A percentile compares a stretch with the other conserved stretches of the same genome.
phyloP scores from a whole-genome alignment of 495 filamentous ascomycete genomes.

The Lindgomyces ingoldianus region DNA sequence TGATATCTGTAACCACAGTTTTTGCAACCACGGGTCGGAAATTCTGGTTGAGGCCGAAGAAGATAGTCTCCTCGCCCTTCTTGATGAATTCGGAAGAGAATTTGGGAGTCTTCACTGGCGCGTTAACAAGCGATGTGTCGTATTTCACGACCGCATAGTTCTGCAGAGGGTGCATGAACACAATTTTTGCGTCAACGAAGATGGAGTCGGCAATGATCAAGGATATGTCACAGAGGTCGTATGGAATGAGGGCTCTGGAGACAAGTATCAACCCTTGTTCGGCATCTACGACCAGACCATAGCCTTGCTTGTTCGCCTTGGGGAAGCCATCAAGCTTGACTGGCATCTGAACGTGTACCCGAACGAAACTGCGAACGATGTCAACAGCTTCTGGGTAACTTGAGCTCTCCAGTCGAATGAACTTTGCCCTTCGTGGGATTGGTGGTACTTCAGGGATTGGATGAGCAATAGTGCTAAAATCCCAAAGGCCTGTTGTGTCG shows the following conservation, averaged over 20 bases:
- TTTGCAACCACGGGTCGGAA: constrained; percentile 89
- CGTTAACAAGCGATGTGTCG: constrained; percentile 86
- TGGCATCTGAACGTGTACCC: constrained; percentile 87
- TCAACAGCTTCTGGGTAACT: constrained; percentile 87
- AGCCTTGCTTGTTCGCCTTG: constrained; percentile 86
- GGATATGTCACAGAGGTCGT: constrained; percentile 93
- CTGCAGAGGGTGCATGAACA: constrained; percentile 97
- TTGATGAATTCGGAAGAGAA: constrained; percentile 80
- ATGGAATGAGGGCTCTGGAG: constrained; percentile 89
- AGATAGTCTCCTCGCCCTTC: constrained; percentile 86
- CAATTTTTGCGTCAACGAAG: constrained; percentile 87
- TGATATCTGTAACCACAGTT: constrained; percentile 95
- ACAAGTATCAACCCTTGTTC: constrained; percentile 93
- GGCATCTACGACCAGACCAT: constrained; percentile 93
- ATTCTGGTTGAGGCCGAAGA: constrained; percentile 97
- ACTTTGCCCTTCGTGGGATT: constrained; percentile 75
- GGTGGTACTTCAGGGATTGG: constrained; percentile 72
- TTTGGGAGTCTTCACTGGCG: constrained; percentile 85
- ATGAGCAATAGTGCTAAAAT: constrained; percentile 83
- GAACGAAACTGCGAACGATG: constrained; percentile 90
- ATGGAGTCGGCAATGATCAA: constrained; percentile 95
- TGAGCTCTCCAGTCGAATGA: constrained; percentile 87
- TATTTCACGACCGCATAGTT: constrained; percentile 97
- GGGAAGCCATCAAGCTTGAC: constrained; percentile 96
- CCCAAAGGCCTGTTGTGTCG: constrained; percentile 88